phyloP scores from a whole-genome alignment of 2,329 filamentous ascomycete species.

The Penicillium sp. region DNA sequence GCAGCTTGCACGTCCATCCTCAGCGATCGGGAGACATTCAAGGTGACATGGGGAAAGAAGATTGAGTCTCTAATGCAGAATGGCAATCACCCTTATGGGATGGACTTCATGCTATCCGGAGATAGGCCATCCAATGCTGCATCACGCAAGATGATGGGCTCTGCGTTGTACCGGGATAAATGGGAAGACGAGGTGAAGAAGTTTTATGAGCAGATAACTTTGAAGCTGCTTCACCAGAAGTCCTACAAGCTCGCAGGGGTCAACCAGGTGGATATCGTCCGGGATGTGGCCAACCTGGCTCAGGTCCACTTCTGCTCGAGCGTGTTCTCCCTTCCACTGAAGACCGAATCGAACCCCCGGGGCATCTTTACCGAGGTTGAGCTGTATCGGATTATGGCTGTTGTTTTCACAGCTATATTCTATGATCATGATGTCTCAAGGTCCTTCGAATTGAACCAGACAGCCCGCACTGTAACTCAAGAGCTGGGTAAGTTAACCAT shows the following conservation, averaged over 20 bases:
- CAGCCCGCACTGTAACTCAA: conserved; percentile 54
- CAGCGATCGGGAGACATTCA: conserved; percentile 49
- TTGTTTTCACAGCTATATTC: conserved; percentile 60
- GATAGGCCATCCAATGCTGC: conserved; percentile 48
- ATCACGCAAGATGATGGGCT: conserved; percentile 50
- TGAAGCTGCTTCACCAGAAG: conserved; percentile 49
- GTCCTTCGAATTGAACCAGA: conserved; percentile 57
- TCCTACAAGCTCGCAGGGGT: conserved; percentile 53
- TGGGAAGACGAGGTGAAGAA: conserved; percentile 52
- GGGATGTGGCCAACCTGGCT: conserved; percentile 57
- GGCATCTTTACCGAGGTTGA: conserved; percentile 61
- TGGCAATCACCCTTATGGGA: conserved; percentile 43
- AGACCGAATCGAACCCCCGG: conserved; percentile 55
- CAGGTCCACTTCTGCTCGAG: conserved; percentile 61
- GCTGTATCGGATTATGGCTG: conserved; percentile 58
- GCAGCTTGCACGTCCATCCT: conserved; percentile 51
- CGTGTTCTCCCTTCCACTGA: conserved; percentile 61
- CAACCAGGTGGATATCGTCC: conserved; percentile 55
- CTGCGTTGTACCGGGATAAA: conserved; percentile 51
- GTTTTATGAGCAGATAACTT: conserved; percentile 56
- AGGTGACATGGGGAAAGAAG: conserved; percentile 53
- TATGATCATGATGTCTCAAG: conserved; percentile 59
- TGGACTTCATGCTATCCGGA: conserved; percentile 55
- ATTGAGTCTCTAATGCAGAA: conserved; percentile 51
- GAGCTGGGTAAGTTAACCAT: conserved; percentile 56